Conservation (phyloP, 371 early-diverging fungal species). For the Choanephora cucurbitarum region DNA sequence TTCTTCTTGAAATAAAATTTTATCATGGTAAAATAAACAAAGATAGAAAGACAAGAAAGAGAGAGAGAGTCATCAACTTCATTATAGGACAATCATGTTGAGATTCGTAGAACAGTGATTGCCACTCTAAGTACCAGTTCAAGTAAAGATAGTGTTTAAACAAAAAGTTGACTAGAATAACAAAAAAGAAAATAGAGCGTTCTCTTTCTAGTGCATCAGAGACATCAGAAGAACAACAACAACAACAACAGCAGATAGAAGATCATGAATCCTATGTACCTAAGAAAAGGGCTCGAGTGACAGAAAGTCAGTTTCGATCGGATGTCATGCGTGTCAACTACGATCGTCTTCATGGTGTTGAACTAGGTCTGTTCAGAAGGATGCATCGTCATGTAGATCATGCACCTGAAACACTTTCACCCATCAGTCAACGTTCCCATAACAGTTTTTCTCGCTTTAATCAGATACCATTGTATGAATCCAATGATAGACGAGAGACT, state of each 20-base stretch:
- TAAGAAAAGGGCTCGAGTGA: not conserved
- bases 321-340: not conserved
- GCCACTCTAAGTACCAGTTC: not conserved
- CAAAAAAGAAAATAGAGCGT: too few species aligned
- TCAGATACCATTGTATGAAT: not conserved
- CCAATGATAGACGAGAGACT: not conserved
- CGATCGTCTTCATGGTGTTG: not conserved
- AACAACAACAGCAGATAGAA: too few species aligned
- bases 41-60: not conserved
- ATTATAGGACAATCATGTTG: not conserved
- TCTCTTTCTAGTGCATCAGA: not conserved
- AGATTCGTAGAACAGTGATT: not conserved
- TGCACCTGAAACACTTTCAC: not conserved
- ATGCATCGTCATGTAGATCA: not conserved
- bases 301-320: not conserved
- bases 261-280: not conserved
- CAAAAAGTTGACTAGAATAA: not conserved
- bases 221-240: not conserved
- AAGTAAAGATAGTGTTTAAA: not conserved
- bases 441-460: slow-evolving; percentile 5
- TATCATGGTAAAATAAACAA: not conserved
- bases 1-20: not conserved
- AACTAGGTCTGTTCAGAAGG: not conserved
- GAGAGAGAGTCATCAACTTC: not conserved
- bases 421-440: not conserved